Base-by-base conservation (phyloP, 2,329 filamentous ascomycete genomes). In the Neonectria punicea region DNA sequence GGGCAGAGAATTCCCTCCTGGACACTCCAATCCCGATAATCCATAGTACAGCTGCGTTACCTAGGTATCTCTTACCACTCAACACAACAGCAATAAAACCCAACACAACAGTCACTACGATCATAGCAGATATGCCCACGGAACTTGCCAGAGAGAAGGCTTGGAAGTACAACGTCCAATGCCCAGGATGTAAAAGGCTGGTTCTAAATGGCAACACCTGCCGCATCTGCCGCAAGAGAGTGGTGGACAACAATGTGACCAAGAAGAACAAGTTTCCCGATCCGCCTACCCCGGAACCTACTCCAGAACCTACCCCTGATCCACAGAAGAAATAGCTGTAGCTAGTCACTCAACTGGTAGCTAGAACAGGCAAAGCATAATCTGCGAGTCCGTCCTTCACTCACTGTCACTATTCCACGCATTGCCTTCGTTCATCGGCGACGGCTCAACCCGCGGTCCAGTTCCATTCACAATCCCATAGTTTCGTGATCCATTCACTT, bases 391-490 rank as follows among this genome's bases (percentile, higher is more conserved):
- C 25, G 30, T 6, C 22, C 28, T 18, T 44, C 57, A 16, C 20
- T 59, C 36, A 20, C 28, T 39, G 18, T 47, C 44, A 50, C 73
- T 68, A 2, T 39, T 53, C 75, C 75, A 77, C 16, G 65, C 72
- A 54, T 77, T 77, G 16, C 63, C 63, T 47, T 72, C 74, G 2
- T 63, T 62, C 16, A 75, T 65, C 4, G 62, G 18, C 0, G 75
- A 75, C 5, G 75, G 75, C n/a, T 74, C 69, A 20, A 77, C 65
- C 43, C 74, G 68, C 10, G 75, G 73, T 5, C 68, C 67, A 9
- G 65, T 57, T 18, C 58, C 66, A n/a, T 61, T 59, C 6, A 68
- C 36, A 36, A 65, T 63, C 18, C 73, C 72, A 46, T 78, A 77
- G 1, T 56, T 53, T 20, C 55, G 65, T 1, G 61, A 41, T 7